Evolutionary conservation across 2,329 filamentous ascomycete species (phyloP).

Genomic region (Epichloe scottii): DNA sequence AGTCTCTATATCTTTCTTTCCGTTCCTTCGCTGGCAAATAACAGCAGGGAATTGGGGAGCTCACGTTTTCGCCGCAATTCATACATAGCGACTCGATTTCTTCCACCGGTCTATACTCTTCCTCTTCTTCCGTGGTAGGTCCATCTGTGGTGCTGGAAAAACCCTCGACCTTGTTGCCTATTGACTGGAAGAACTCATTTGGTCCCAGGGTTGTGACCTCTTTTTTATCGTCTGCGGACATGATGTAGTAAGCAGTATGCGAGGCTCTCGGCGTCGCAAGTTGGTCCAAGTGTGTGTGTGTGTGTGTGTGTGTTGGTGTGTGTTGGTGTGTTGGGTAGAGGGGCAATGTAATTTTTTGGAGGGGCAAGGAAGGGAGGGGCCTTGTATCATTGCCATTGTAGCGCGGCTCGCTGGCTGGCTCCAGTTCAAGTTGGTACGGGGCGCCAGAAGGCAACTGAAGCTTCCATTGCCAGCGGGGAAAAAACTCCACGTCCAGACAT

Average conservation of each 20-base stretch:
- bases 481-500: background rate
- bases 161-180: constrained; percentile 48
- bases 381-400: no score
- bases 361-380: background rate
- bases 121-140: constrained; percentile 26
- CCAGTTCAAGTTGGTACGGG: no score
- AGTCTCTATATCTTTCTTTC: background rate
- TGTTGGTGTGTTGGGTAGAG: background rate
- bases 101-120: constrained; percentile 46
- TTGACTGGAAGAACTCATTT: constrained; percentile 47
- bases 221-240: constrained; percentile 30
- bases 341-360: background rate
- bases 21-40: background rate
- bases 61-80: constrained; percentile 71
- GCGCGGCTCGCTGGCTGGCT: no score
- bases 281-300: background rate
- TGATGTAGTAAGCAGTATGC: constrained; percentile 12
- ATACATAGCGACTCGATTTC: constrained; percentile 73
- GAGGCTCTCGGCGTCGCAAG: background rate
- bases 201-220: constrained; percentile 25
- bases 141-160: constrained; percentile 29
- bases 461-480: background rate
- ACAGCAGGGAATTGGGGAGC: constrained; percentile 10
- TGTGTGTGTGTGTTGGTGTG: background rate
- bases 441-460: background rate